These are phyloP conservation scores for Fusarium nygamai DNA, from an alignment of 2,329 filamentous ascomycete species.

Conservation along the genomic window DNA sequence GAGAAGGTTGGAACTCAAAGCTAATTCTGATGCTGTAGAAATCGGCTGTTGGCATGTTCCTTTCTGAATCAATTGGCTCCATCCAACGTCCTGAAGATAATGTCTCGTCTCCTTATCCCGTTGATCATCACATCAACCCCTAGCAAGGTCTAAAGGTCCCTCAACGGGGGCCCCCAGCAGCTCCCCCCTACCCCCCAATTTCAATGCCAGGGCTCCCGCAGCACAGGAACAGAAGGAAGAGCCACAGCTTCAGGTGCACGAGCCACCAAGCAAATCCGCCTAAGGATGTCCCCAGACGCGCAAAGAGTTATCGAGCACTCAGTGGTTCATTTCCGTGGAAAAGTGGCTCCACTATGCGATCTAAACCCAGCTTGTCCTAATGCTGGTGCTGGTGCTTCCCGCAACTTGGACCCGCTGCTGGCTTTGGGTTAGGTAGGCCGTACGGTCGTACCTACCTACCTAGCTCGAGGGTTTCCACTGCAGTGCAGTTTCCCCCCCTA, in stretches of 20 bases:
- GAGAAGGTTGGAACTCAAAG: not conserved
- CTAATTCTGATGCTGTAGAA: not conserved
- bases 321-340: conserved; percentile 15
- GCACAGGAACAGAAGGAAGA: conserved; percentile 25
- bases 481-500: conserved; percentile 39
- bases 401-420: conserved; percentile 27
- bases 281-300: conserved; percentile 8
- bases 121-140: conserved; percentile 26
- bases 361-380: conserved; percentile 20
- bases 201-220: conserved; percentile 44
- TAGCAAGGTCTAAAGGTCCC: conserved; percentile 35
- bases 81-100: conserved; percentile 2
- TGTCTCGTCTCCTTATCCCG: conserved; percentile 9
- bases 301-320: not conserved
- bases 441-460: not conserved
- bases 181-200: conserved; percentile 35
- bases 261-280: conserved; percentile 30
- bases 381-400: conserved; percentile 23
- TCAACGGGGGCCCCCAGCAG: conserved; percentile 29
- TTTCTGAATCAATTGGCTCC: not conserved
- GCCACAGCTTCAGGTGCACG: conserved; percentile 35
- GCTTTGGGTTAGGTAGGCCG: conserved; percentile 22
- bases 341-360: conserved; percentile 18
- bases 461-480: conserved; percentile 33
- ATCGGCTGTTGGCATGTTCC: not conserved